These are phyloP conservation scores for Filobasidium floriforme DNA, from an alignment of 768 basidiomycete species.

Conservation along the genomic window DNA sequence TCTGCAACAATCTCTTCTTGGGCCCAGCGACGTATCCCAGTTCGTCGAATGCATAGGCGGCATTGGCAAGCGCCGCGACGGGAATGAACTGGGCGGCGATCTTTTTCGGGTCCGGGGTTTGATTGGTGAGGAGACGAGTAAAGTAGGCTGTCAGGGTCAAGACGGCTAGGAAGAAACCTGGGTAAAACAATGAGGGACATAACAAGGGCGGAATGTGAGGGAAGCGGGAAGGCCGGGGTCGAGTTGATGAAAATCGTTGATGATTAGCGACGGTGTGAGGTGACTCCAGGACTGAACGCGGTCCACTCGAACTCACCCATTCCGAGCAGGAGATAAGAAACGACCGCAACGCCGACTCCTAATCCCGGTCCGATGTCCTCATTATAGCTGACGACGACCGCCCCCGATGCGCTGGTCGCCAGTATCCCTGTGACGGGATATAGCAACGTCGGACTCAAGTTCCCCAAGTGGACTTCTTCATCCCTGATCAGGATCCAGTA, in stretches of 20 bases:
- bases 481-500: conserved; percentile 27
- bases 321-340: conserved; percentile 23
- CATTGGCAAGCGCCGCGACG: conserved; percentile 23
- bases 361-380: conserved; percentile 14
- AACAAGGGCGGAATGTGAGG: background rate
- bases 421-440: conserved; percentile 24
- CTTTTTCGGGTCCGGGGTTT: conserved; percentile 23
- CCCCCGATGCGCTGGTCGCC: conserved; percentile 22
- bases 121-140: conserved; percentile 22
- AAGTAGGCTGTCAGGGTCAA: conserved; percentile 26
- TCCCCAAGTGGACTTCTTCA: conserved; percentile 22
- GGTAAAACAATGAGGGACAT: too few species aligned
- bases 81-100: conserved; percentile 25
- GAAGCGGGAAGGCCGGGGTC: background rate
- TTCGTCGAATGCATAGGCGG: conserved; percentile 19
- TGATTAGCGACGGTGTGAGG: background rate
- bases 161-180: conserved; percentile 25
- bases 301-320: conserved; percentile 25
- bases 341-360: conserved; percentile 20
- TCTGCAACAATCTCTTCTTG: conserved; percentile 21
- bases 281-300: too few species aligned
- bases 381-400: conserved; percentile 23
- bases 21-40: conserved; percentile 25
- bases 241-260: background rate
- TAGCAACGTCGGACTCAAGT: conserved; percentile 21